These are phyloP conservation scores for Diversispora epigaea DNA, from an alignment of 192 early-diverging fungal species.

Conservation along the genomic window DNA sequence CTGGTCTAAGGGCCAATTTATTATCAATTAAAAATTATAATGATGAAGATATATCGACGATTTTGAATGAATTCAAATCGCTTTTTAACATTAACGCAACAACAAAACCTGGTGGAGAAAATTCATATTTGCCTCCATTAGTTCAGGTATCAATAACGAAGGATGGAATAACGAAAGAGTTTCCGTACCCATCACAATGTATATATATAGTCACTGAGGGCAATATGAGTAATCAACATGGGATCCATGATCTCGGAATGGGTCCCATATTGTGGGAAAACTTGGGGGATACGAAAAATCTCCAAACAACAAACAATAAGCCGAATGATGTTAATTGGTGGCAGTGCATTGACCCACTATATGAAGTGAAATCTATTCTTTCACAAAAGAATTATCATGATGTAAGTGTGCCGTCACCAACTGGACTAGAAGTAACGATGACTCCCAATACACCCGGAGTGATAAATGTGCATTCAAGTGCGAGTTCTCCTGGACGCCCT, in stretches of 20 bases:
- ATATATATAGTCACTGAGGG: constrained; percentile 2
- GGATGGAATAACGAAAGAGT: background rate
- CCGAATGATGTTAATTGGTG: background rate
- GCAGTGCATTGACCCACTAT: background rate
- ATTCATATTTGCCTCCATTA: background rate
- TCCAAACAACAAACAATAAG: background rate
- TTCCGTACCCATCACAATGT: constrained; percentile 20
- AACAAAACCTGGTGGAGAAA: background rate
- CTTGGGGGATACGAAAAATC: background rate
- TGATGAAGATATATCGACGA: constrained; percentile 1
- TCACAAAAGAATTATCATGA: background rate
- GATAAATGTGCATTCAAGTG: background rate
- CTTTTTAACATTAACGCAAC: background rate
- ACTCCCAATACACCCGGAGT: constrained; percentile 25
- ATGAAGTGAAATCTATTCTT: background rate
- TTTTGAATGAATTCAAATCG: constrained; percentile 4
- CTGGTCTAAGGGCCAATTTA: background rate
- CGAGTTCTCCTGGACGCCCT: constrained; percentile 2
- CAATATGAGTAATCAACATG: constrained; percentile 18
- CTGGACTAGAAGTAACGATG: constrained; percentile 1
- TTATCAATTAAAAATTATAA: constrained; percentile 2
- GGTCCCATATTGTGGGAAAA: background rate
- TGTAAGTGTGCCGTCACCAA: background rate
- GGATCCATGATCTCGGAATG: background rate
- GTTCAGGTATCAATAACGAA: background rate